Base-by-base conservation (phyloP, 805 yeast genomes). In the Kluyveromyces wickerhamii region DNA sequence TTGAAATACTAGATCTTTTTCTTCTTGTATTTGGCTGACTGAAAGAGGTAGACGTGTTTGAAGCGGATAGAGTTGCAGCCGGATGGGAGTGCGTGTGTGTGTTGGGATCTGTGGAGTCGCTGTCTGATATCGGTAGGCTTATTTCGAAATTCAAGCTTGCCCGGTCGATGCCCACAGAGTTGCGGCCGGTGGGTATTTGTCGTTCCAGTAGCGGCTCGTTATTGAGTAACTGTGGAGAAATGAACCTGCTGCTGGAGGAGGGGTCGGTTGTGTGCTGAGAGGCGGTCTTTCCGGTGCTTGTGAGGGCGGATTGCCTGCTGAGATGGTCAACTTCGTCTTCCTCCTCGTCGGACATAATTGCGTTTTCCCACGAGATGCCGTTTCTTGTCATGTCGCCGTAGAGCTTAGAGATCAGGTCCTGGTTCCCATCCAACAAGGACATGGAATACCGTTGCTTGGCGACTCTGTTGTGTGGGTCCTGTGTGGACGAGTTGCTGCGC, bases 371-470 rank as follows among this genome's bases (percentile, higher is more conserved):
- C 4, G 42, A 39, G 4, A 36, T 18, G 16, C 32, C 34, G 10
- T 30, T 30, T 10, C 28, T 29, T 27, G 38, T 20, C 22, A 39
- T 30, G 15, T 39, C 42, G 14, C 40, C 42, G 32, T 48, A 44
- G n/a, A 49, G 42, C 30, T 47, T 47, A 10, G 48, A 37, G 17
- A 51, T 40, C 8, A 53, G 22, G 30, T 49, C 54, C 37, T 48
- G 13, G 39, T 32, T 15, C 5, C 47, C 45, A 23, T 51, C 56
- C 20, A 49, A 36, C 19, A 44, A 39, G 14, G 59, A 52, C 39
- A 51, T 43, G 2, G 59, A 52, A 9, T 49, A 40, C 21, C 57
- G 52, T 21, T 45, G 51, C 22, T 53, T 53, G 25, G 44, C 45
- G 13, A 53, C 38, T n/a, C 57, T 52, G 27, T 45, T 45, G 16